These are phyloP conservation scores for Candida boleticola DNA, from an alignment of 805 yeast species.

Conservation along the genomic window DNA sequence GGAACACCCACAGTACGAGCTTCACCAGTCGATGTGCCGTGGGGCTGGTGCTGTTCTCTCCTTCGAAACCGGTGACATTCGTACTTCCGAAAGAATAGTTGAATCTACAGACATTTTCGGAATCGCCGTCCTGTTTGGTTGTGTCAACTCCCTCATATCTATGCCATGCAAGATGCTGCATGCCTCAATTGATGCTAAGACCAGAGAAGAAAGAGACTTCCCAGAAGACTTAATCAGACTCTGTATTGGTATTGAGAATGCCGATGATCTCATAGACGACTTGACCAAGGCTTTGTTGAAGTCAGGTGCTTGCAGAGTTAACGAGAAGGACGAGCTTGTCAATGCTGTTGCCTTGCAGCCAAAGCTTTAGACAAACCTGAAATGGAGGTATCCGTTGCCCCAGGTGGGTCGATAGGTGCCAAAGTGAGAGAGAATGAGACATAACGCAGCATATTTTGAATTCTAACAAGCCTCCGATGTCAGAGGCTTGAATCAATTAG, in stretches of 20 bases:
- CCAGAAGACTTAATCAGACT: conserved; percentile 90
- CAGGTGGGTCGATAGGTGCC: not conserved
- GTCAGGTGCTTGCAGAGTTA: conserved; percentile 56
- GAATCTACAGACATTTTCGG: conserved; percentile 76
- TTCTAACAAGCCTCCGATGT: too few species aligned
- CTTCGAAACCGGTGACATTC: conserved; percentile 80
- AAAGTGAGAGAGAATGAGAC: too few species aligned
- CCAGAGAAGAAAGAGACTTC: conserved; percentile 82
- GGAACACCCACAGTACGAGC: conserved; percentile 75
- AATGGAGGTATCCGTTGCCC: not conserved
- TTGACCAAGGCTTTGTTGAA: conserved; percentile 64
- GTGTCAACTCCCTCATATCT: conserved; percentile 88
- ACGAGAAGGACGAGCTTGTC: conserved; percentile 38
- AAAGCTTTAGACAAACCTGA: conserved; percentile 14
- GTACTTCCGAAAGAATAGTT: conserved; percentile 65
- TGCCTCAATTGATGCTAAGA: conserved; percentile 89
- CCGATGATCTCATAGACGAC: conserved; percentile 79
- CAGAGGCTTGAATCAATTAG: too few species aligned
- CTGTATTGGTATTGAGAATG: conserved; percentile 88
- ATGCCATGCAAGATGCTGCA: conserved; percentile 97
- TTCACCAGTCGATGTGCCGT: conserved; percentile 71
- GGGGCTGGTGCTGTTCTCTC: conserved; percentile 91
- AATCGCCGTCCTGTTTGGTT: conserved; percentile 91
- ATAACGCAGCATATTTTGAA: too few species aligned
- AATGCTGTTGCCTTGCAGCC: conserved; percentile 35